Base-by-base conservation (phyloP, 345 rosid species). In the Corchorus olitorius region DNA sequence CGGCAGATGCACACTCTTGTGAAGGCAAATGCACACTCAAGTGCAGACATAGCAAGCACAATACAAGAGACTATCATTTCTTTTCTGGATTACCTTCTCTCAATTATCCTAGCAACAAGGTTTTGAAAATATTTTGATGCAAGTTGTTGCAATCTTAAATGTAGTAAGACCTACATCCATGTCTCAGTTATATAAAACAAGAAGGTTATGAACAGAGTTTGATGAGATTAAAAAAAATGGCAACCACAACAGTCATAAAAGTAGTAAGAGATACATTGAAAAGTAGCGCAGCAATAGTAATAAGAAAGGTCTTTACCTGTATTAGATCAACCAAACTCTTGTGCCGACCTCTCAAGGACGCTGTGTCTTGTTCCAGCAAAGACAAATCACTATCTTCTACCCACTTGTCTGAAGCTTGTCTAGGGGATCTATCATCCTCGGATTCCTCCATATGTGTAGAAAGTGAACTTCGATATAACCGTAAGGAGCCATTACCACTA, bases 241-340 rank as follows among this genome's bases (percentile, higher is more conserved):
- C 48, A 64, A 64, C 50, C 9, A 11, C 34, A 65, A 14, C 15
- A 65, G 52, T 65, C 70, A 39, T 41, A 10, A 13, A 65, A 41
- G 33, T 37, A 64, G 69, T 5, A 34, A 41, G 39, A 61, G 65
- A 61, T 61, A 61, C 65, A 61, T 34, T 43, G 9, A 53, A n/a
- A 53, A 45, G 8, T 7, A 55, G 59, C 8, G 11, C 22, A 55
- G 59, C 22, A 55, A 55, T 19, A 55, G n/a, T 55, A 6, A 56
- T 2, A 60, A 49, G 27, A 54, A 19, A 43, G 55, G 27, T 4
- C 35, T 69, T 41, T 86, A 95, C 99, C 94, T 95, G 98, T 82
- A 95, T 90, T 59, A 93, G 82, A 85, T 91, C 97, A 74, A 94
- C 97, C 61, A 95, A 84, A 87, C 94, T 93, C 84, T 93, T 95